Base-by-base conservation (phyloP, 1,139 yeast genomes). In the Hyphopichia burtonii region DNA sequence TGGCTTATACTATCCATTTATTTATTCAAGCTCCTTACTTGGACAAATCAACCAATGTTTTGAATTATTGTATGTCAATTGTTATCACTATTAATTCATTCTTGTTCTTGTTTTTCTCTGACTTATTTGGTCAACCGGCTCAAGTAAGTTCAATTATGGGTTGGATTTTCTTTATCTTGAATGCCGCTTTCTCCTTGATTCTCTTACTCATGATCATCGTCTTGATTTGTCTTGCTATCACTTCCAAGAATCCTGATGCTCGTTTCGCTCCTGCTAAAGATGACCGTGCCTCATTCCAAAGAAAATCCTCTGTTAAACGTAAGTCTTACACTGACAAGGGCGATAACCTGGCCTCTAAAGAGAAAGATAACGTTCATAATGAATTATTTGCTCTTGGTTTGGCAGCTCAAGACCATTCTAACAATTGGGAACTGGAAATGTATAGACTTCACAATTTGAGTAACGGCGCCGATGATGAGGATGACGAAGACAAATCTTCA, bases 221-320 rank as follows among this genome's bases (percentile, higher is more conserved):
- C 0, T 80, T 82, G 51, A 75, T 82, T 42, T 61, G 64, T 11
- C 65, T 80, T 55, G 79, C 86, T 27, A 49, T 84, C 1, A 63
- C 81, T 45, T 80, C 88, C 16, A 85, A 83, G 68, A 86, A 86
- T 57, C 94, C 94, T 25, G 95, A 86, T 65, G 82, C 88, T 10
- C 79, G 88, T 61, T 86, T 86, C 61, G 86, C 85, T 37, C 93
- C 93, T 15, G 91, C 91, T 8, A 82, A 72, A 52, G 95, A 86
- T 67, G 95, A 86, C 58, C 78, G 95, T 74, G 80, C 86, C 15
- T 84, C 93, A 2, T 86, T 86, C 80, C 90, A 84, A 60, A 76
- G 80, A 58, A 74, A 67, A 61, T 70, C 78, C 3, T 68, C 75
- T 2, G 56, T 65, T 31, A 66, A 61, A 50, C 28, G 57, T 42